These are phyloP conservation scores for Chalciporus piperatus DNA, from an alignment of 768 basidiomycete species.

Conservation along the genomic window DNA sequence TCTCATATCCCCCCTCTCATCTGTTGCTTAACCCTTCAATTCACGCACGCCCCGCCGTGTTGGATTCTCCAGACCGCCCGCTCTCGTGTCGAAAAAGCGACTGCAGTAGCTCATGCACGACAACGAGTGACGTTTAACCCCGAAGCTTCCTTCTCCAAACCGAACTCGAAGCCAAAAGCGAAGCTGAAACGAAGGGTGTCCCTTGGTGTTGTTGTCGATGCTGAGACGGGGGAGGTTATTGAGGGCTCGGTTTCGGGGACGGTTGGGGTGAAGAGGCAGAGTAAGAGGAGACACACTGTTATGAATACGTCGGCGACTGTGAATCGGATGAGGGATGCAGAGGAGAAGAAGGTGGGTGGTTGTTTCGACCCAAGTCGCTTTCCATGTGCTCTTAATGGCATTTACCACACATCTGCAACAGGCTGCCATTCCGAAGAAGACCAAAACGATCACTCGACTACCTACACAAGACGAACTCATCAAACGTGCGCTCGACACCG, in stretches of 20 bases:
- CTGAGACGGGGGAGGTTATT: constrained; percentile 59
- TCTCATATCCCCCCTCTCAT: no score
- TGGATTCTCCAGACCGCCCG: constrained; percentile 44
- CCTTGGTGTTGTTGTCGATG: constrained; percentile 52
- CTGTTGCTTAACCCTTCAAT: neutral
- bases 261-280: constrained; percentile 43
- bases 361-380: neutral
- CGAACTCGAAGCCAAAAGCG: constrained; percentile 24
- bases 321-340: constrained; percentile 59
- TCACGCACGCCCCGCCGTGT: no score
- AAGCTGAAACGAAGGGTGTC: constrained; percentile 49
- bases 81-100: constrained; percentile 56
- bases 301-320: constrained; percentile 67
- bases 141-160: constrained; percentile 32
- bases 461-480: constrained; percentile 85
- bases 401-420: constrained; percentile 18
- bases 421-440: constrained; percentile 62
- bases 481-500: constrained; percentile 77
- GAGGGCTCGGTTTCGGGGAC: constrained; percentile 22
- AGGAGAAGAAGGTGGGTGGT: constrained; percentile 54
- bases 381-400: neutral
- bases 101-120: constrained; percentile 64
- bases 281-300: constrained; percentile 66
- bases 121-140: constrained; percentile 70
- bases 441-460: constrained; percentile 47